A percentile compares a stretch with the other conserved stretches of the same genome.
Conservation (phyloP, 495 filamentous ascomycete genomes). For the Rhypophila decipiens region DNA sequence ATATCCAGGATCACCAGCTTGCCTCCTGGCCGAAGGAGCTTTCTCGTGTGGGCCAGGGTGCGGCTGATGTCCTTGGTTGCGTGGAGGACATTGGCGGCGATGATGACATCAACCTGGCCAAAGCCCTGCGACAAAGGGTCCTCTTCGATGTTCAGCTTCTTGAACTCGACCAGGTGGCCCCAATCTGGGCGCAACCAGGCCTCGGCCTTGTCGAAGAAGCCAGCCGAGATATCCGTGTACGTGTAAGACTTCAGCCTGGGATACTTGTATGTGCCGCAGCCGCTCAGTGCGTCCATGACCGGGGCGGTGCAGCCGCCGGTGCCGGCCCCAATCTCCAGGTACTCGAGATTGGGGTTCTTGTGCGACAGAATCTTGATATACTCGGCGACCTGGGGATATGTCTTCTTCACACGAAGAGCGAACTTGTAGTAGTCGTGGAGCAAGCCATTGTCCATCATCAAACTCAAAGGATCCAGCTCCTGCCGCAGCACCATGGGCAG, state of each 20-base stretch:
- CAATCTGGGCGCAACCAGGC: slow-evolving; percentile 6
- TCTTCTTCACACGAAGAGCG: too few relatives aligned
- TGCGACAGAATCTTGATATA: slow-evolving; percentile 18
- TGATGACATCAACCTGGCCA: slow-evolving; percentile 30
- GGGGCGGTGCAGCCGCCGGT: background rate
- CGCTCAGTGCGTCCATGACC: background rate
- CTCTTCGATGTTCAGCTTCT: slow-evolving; percentile 23
- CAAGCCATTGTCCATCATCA: too few relatives aligned
- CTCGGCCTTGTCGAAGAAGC: slow-evolving; percentile 41
- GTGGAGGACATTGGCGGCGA: slow-evolving; percentile 44
- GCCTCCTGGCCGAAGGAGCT: slow-evolving; percentile 29
- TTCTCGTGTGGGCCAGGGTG: slow-evolving; percentile 33
- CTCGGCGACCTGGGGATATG: too few relatives aligned
- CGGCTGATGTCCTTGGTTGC: slow-evolving; percentile 32
- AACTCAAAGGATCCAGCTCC: too few relatives aligned
- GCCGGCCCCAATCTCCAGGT: slow-evolving; percentile 15
- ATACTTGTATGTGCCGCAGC: background rate
- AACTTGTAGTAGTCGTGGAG: too few relatives aligned
- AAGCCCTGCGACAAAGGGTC: slow-evolving; percentile 18
- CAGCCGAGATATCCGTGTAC: slow-evolving; percentile 45
- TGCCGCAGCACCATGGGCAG: too few relatives aligned
- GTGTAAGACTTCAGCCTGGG: background rate
- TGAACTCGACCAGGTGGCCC: slow-evolving; percentile 21
- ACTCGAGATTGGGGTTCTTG: slow-evolving; percentile 21
- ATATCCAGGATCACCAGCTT: slow-evolving; percentile 30